Evolutionary conservation across 768 basidiomycete species (phyloP), one percentile per base, ranked within the genome.

Genomic region (Phanerochaete carnosa): DNA sequence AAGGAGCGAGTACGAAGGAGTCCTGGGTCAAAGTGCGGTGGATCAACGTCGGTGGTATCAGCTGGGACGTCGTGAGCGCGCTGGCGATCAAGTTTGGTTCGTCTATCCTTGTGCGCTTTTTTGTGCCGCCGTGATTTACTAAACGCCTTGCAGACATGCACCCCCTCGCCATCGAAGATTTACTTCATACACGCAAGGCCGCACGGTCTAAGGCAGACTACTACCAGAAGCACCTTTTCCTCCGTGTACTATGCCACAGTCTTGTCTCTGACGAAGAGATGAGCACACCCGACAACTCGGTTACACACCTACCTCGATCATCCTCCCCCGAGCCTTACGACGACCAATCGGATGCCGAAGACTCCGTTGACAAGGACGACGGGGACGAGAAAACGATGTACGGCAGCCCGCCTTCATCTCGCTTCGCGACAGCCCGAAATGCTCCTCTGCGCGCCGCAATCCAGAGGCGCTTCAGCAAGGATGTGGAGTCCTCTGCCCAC

Each of bases 51-150:
- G 84, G 81, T 25, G 89, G 89, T 5, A 74, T 81, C 39, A 75
- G 83, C 63, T 90, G 88, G 87, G 88, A 89, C 66, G 86, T 90
- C 37, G 79, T 91, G 65, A 87, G 85, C 65, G 82, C 83, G 0
- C 71, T 90, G 32, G 84, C 86, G 22, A 70, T 89, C 59, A 82
- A 81, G 70, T 89, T 87, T 66, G 79, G 88, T 87, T 60, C 49
- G 80, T 57, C 7, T 5, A 22, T 22, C 45, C 23, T 35, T 7
- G n/a, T 29, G 19, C n/a, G 19, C 45, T 30, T 30, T 15, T 45
- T n/a, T 43, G 12, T n/a, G n/a, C n/a, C 0, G 29, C 26, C 32
- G 43, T 30, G 54, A 32, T 37, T 11, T 22, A 43, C 6, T 9
- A 39, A 6, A 39, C 35, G 32, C 25, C 32, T 35, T 8, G 22